phyloP scores from a whole-genome alignment of 805 yeast genomes.

The Yamadazyma kitorensis region DNA sequence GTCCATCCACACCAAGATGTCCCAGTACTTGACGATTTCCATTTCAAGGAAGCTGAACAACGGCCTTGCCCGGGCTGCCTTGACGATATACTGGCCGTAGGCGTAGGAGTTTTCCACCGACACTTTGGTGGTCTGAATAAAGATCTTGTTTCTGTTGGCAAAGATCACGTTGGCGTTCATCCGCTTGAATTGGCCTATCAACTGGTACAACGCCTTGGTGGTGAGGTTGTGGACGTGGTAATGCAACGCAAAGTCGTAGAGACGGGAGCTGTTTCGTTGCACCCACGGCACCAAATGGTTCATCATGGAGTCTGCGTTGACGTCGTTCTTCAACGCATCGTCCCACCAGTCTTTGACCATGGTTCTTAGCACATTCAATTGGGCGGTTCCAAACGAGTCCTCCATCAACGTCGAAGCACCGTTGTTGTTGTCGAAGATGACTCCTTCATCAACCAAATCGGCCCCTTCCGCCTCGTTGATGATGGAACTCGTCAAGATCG shows the following conservation, averaged over 20 bases:
- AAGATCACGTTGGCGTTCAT: constrained; percentile 78
- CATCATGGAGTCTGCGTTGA: constrained; percentile 79
- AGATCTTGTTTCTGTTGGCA: constrained; percentile 73
- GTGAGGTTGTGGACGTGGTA: constrained; percentile 87
- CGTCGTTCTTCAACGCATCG: constrained; percentile 64
- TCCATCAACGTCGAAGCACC: constrained; percentile 61
- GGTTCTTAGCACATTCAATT: constrained; percentile 64
- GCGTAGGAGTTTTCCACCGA: constrained; percentile 88
- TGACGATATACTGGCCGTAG: constrained; percentile 78
- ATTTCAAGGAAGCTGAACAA: constrained; percentile 81
- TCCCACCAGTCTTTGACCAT: constrained; percentile 94
- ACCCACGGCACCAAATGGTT: constrained; percentile 85
- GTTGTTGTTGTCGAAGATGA: constrained; percentile 31
- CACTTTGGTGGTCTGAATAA: constrained; percentile 70
- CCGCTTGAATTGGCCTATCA: constrained; percentile 72
- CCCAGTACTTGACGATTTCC: constrained; percentile 80
- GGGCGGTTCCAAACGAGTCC: constrained; percentile 77
- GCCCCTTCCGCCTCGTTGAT: constrained; percentile 88
- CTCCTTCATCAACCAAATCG: constrained; percentile 55
- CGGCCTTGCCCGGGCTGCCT: constrained; percentile 76
- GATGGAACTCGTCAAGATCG: constrained; percentile 78
- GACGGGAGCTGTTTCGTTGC: constrained; percentile 63
- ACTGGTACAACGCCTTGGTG: constrained; percentile 75
- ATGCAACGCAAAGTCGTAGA: constrained; percentile 76
- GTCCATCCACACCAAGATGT: constrained; percentile 93